phyloP scores from a whole-genome alignment of 2,329 filamentous ascomycete genomes.

The Aspergillus felis region DNA sequence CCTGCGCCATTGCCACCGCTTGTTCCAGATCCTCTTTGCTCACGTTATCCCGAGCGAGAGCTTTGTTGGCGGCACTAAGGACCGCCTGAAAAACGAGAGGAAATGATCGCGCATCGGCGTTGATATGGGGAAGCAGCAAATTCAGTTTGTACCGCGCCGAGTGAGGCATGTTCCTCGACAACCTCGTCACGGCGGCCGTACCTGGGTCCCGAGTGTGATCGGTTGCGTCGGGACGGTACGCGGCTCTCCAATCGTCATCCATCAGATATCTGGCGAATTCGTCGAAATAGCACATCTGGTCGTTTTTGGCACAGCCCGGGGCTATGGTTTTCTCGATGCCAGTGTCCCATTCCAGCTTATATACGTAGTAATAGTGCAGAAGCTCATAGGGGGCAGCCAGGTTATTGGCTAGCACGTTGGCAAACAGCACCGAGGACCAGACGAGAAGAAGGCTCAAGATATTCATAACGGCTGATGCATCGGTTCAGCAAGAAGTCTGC shows the following conservation, averaged over 20 bases:
- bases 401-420: not conserved
- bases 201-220: not conserved
- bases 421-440: not conserved
- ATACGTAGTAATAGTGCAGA: not conserved
- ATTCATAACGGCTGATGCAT: not conserved
- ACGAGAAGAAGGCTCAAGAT: not conserved
- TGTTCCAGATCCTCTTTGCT: not conserved
- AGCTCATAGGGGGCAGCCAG: not conserved
- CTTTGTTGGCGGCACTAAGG: not conserved
- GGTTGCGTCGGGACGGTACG: not conserved
- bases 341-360: not conserved
- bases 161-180: not conserved
- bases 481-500: not conserved
- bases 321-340: not conserved
- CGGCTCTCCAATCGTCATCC: not conserved
- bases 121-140: not conserved
- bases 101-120: not conserved
- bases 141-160: not conserved
- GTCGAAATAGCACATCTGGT: not conserved
- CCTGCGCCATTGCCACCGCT: not conserved
- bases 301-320: not conserved
- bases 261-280: not conserved
- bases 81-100: not conserved
- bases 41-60: not conserved
- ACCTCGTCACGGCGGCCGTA: not conserved